Base-by-base conservation (phyloP, 177 flowering plant species). In the Vitis hybrid region DNA sequence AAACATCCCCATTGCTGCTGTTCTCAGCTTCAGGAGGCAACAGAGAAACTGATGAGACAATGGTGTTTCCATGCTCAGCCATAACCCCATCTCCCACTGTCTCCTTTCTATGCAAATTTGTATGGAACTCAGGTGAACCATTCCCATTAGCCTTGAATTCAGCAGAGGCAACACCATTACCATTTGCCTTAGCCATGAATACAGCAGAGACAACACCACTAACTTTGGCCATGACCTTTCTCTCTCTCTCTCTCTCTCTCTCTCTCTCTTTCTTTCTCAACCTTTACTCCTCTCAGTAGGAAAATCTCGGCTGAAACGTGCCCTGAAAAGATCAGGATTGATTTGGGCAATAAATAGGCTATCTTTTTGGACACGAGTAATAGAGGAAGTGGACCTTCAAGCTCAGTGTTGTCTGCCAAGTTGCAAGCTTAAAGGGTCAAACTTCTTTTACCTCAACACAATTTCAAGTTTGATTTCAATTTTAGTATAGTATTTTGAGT, bases 331-430 rank as follows among this genome's bases (percentile, higher is more conserved):
- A 10, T n/a, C 17, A 12, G 14, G 57, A n/a, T 54, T 54, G n/a
- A n/a, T 54, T 54, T 54, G 57, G 57, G 57, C 57, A 54, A 54
- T 54, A 54, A 54, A 54, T 54, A 54, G 57, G 57, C 57, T 12
- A n/a, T 54, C 57, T 54, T 54, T n/a, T 12, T 4, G 17, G 17
- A 4, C 15, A 54, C 7, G 57, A 54, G 13, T 54, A 6, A 15
- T n/a, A 2, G 57, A 12, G 57, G 32, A 30, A n/a, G 57, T 54
- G 57, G 57, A 4, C 57, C 57, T 54, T n/a, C 57, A 6, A 6
- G 57, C n/a, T n/a, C 15, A 54, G 5, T 54, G 57, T 54, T 54
- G 57, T 54, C 57, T 54, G 14, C n/a, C 57, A 54, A 54, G n/a
- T 54, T 54, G 57, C 13, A 54, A 14, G 17, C 57, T 54, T 11